Base-by-base conservation (phyloP, 164 flowering plant species). In the Magnolia sinica region DNA sequence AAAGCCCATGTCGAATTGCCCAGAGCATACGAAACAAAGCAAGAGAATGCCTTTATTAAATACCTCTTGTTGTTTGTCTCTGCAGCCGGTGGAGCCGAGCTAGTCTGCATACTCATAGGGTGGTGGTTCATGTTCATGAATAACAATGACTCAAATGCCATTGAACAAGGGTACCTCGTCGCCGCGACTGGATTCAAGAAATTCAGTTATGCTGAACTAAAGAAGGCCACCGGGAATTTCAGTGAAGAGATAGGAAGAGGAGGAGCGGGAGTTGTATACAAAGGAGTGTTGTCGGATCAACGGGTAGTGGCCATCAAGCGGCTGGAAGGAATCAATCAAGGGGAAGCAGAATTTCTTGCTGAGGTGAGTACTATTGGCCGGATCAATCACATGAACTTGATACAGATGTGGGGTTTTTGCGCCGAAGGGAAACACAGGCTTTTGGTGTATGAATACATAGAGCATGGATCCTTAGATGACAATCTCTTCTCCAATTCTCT, bases 371-470 rank as follows among this genome's bases (percentile, higher is more conserved):
- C 50, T 11, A 76, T 81, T 64, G 83, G 80, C 23, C 74, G 78
- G 66, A 80, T 84, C 1, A 77, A 84, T 70, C 86, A 82, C 81
- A 80, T 81, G 81, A 83, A 86, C 71, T 68, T 86, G 64, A 76
- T 86, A 0, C 77, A 71, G 6, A 80, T 79, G 76, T 83, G 80
- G 83, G 88, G 87, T 0, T 83, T 76, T 9, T 86, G 87, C 19
- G 71, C 77, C 1, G 82, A 83, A 51, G 71, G 75, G 27, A 67
- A 74, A 16, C 82, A 80, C 59, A 74, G 73, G 70, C 79, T 85
- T 14, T 51, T 85, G 51, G 86, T 82, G 18, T 85, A 80, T 37
- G 87, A 85, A 68, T 78, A 82, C 83, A 73, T 82, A 76, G 83
- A 84, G 50, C 37, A 76, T 27, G 85, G 85, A 1, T 84, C 86